Evolutionary conservation across 192 early-diverging fungal genomes (phyloP).

Genomic region (Backusella sp.): DNA sequence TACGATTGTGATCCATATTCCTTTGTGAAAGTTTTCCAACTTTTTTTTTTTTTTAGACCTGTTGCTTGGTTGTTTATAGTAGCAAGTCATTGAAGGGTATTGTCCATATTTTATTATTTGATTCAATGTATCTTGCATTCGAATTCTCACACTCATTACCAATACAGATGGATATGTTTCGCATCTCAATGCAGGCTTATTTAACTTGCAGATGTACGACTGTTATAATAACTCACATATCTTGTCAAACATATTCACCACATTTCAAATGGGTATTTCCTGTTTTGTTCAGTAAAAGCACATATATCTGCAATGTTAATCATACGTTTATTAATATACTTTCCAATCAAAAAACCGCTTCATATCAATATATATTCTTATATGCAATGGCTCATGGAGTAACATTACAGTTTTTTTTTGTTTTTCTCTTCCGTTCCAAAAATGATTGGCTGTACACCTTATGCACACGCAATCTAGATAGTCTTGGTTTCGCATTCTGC

Average conservation of each 20-base stretch:
- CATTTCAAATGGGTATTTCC: not conserved
- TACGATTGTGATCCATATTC: not conserved
- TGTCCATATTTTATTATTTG: not conserved
- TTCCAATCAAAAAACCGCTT: not conserved
- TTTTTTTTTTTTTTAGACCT: no score
- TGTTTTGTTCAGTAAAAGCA: not conserved
- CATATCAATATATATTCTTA: no score
- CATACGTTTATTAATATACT: not conserved
- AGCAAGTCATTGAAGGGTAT: not conserved
- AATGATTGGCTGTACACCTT: not conserved
- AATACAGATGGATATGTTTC: not conserved
- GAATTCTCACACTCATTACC: not conserved
- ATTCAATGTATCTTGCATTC: not conserved
- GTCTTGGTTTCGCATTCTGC: no score
- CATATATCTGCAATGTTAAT: not conserved
- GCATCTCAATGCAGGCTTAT: not conserved
- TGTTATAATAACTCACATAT: not conserved
- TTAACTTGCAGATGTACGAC: not conserved
- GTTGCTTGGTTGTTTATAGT: not conserved
- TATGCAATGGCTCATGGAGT: no score
- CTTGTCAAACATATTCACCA: not conserved
- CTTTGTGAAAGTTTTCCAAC: no score
- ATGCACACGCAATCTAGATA: not conserved
- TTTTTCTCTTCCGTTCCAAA: not conserved
- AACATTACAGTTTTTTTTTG: not conserved